Evolutionary conservation across 176 grass and related monocot genomes (phyloP), one percentile per base, ranked within the genome.

Genomic region (Neostapfia colusana): DNA sequence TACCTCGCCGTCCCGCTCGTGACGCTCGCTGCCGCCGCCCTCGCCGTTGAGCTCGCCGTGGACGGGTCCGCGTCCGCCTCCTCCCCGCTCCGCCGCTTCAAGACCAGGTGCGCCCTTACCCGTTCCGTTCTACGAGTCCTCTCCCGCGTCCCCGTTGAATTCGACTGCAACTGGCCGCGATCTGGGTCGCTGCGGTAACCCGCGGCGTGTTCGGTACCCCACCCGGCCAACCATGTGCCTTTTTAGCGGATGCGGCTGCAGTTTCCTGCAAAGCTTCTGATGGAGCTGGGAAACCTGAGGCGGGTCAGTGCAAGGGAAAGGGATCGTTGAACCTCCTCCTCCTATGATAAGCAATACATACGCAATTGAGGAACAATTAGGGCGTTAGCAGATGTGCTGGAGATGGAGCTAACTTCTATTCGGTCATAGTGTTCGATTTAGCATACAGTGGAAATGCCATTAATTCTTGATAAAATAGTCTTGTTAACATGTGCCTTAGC

Each of bases 41-140:
- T 92, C 15, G 60, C 84, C 14, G 84, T 86, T 51, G 95, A 94
- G 95, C 84, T 98, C 38, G 86, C 69, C 16, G 89, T 82, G 4
- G 95, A 98, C 28, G 60, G 60, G 31, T 61, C 68, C 51, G 61
- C 73, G 70, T 8, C 73, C 2, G 57, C 5, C 8, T 26, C 50
- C 46, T 54, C 80, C 25, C 41, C 66, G 2, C 85, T 84, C 44
- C 82, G 38, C 54, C 84, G 72, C 26, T 98, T 98, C 91, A 85
- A 70, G 64, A 92, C 85, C 8, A 98, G 95, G 91, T 98, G 16
- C 17, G 14, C 18, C 4, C 20, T 8, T 36, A 2, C 38, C 35
- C 23, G 15, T 14, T 5, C 5, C 7, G 3, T 4, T 10, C 26
- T 38, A 5, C 14, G 27, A 10, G 8, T 0, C n/a, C 3, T 27